These are phyloP conservation scores for Sphenostylis stenocarpa DNA, from an alignment of 306 rosid genomes.

Conservation along the genomic window DNA sequence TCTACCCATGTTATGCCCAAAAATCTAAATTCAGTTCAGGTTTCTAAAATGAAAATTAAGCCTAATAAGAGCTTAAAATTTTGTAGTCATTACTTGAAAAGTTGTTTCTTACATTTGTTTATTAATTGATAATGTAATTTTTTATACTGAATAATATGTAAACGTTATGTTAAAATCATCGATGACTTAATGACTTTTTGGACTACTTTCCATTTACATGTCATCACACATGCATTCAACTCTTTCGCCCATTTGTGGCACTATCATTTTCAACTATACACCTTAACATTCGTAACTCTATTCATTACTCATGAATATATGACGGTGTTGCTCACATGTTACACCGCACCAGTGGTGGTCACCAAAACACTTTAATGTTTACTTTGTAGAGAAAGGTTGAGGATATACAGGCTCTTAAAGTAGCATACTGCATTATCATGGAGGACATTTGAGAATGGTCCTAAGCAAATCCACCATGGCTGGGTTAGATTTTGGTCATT, in stretches of 20 bases:
- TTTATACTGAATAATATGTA: too few species aligned
- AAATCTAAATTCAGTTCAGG: too few species aligned
- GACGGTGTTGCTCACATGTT: background rate
- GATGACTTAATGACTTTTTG: too few species aligned
- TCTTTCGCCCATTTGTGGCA: background rate
- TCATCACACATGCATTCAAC: background rate
- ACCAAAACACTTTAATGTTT: conserved; percentile 11
- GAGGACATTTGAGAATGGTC: background rate
- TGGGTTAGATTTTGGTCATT: background rate
- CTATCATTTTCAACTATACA: conserved; percentile 4
- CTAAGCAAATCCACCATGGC: background rate
- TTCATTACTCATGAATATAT: background rate
- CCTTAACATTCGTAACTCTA: conserved; percentile 9
- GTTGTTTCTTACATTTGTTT: too few species aligned
- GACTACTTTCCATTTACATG: conserved; percentile 1
- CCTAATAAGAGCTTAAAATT: too few species aligned
- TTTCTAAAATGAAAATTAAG: too few species aligned
- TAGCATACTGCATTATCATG: background rate
- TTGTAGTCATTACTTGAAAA: too few species aligned
- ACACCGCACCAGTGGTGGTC: conserved; percentile 1
- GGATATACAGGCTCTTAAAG: background rate
- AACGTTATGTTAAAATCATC: too few species aligned
- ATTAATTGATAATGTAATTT: too few species aligned
- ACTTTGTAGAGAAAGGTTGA: background rate
- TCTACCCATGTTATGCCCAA: too few species aligned